Evolutionary conservation across 148 eudicot genomes (phyloP), one percentile per base, ranked within the genome.

Genomic region (Rhododendron molle): DNA sequence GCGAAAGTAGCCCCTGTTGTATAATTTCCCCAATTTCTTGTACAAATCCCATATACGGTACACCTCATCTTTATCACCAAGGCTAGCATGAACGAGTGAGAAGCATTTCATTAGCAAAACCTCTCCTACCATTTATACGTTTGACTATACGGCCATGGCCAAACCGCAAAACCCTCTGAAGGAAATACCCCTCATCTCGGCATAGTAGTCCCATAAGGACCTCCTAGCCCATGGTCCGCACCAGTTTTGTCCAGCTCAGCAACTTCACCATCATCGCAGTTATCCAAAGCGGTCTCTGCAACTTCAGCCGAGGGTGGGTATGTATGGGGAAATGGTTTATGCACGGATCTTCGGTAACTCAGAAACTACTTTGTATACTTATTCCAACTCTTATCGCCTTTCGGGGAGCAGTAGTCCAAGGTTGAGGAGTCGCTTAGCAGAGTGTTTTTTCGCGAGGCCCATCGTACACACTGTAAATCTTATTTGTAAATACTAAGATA

Each of bases 121-220:
- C 83, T 81, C 87, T 91, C 62, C 36, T 46, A 74, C 69, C 82
- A 21, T 28, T 38, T 74, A 89, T 81, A 50, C 84, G 85, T 96
- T 72, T 98, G 98, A 14, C 95, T 96, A 56, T 96, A 93, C 71
- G 98, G 93, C 47, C 93, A 94, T 3, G 95, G 93, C 36, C 87
- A 86, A 76, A 78, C 90, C 23, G 21, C 85, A 7, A 89, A 91
- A 81, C 43, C 88, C 2, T 86, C 91, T 0, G 86, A 92, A 62
- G 71, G 81, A 23, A 88, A 82, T 54, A 60, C 65, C 5, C 74
- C 87, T 49, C 62, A 87, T 38, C 67, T 81, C 28, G 92, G 91
- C 3, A 52, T 83, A 0, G 86, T 36, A 72, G 84, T 96, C 7
- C 98, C 99, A 0, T 88, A 73, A 16, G 88, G 98, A 80, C 99